phyloP scores from a whole-genome alignment of 495 filamentous ascomycete genomes.

The Xylaria curta region DNA sequence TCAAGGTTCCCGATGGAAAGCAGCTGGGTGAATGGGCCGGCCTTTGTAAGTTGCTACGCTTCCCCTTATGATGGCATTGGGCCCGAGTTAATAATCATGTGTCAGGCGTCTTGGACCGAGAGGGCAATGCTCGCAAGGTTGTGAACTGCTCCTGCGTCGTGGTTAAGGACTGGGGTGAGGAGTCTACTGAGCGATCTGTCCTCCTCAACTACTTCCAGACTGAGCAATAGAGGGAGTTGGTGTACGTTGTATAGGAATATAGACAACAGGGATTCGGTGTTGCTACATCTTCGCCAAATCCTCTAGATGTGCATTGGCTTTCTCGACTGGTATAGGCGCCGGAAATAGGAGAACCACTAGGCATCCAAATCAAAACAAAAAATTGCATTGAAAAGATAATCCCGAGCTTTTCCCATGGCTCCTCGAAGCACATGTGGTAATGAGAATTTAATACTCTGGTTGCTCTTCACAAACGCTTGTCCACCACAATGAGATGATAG shows the following conservation, averaged over 20 bases:
- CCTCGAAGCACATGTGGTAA: not conserved
- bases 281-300: slow-evolving; percentile 35
- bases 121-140: slow-evolving; percentile 99
- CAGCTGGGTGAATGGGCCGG: slow-evolving; percentile 99
- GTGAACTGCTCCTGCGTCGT: slow-evolving; percentile 99
- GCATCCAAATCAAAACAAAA: slow-evolving; percentile 47
- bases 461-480: slow-evolving; percentile 43
- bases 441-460: slow-evolving; percentile 31
- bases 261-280: slow-evolving; percentile 43
- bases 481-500: slow-evolving; percentile 96
- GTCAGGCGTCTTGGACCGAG: slow-evolving; percentile 93
- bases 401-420: not conserved
- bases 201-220: slow-evolving; percentile 99
- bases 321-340: slow-evolving; percentile 45
- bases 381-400: slow-evolving; percentile 31
- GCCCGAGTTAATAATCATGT: slow-evolving; percentile 30
- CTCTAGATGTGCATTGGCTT: slow-evolving; percentile 47
- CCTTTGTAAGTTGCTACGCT: slow-evolving; percentile 76
- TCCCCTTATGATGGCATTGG: not conserved
- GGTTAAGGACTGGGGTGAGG: slow-evolving; percentile 99
- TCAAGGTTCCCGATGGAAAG: slow-evolving; percentile 99
- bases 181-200: slow-evolving; percentile 95
- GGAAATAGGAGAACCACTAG: slow-evolving; percentile 41
- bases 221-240: slow-evolving; percentile 57
- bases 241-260: slow-evolving; percentile 38